Conservation (phyloP, 495 filamentous ascomycete genomes). For the Hyaloscypha finlandica region DNA sequence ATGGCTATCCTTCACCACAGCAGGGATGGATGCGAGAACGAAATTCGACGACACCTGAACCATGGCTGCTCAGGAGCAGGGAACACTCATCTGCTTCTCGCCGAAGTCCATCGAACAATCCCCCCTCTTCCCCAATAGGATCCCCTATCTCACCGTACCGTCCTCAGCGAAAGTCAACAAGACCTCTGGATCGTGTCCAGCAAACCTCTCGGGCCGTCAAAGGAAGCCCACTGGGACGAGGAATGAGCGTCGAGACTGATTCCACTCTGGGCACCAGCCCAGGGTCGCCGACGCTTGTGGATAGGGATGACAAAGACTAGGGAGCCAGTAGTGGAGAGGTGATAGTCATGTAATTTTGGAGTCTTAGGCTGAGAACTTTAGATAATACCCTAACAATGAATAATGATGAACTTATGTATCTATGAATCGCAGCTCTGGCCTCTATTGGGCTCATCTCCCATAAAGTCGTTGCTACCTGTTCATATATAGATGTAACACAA, state of each 20-base stretch:
- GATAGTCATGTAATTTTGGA: not conserved
- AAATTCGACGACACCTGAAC: conserved; percentile 25
- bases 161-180: conserved; percentile 19
- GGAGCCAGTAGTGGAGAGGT: not conserved
- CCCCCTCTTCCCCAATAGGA: conserved; percentile 19
- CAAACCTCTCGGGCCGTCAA: not conserved
- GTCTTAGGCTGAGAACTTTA: not conserved
- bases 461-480: not conserved
- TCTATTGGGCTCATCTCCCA: not conserved
- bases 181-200: conserved; percentile 25
- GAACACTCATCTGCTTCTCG: conserved; percentile 7
- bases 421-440: too few species aligned
- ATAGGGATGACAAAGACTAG: conserved; percentile 6
- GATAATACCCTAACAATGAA: not conserved
- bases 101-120: not conserved
- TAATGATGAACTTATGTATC: not conserved
- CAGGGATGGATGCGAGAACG: conserved; percentile 3
- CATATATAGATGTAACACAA: conserved; percentile 32
- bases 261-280: conserved; percentile 29
- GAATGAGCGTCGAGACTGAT: conserved; percentile 28
- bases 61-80: conserved; percentile 25
- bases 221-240: conserved; percentile 32
- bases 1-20: conserved; percentile 1
- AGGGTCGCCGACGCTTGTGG: conserved; percentile 20
- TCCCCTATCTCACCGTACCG: conserved; percentile 23